Evolutionary conservation across 129 eudicot species (phyloP), one percentile per base, ranked within the genome.

Genomic region (Saposhnikovia divaricata): DNA sequence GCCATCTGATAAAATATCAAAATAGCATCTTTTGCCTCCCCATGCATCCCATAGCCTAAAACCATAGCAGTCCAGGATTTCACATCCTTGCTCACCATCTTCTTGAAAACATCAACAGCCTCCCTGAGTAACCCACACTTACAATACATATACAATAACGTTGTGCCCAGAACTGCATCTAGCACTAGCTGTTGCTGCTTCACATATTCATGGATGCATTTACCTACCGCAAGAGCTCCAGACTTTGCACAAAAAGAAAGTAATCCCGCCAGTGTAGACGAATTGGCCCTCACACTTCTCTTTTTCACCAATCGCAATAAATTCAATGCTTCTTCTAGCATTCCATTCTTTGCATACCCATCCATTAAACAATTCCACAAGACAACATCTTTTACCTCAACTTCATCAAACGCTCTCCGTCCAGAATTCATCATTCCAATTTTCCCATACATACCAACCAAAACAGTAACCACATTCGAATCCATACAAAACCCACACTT

Each of bases 51-150:
- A 68, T 74, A 84, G 48, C 86, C 93, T 27, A 82, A 83, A 25
- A 89, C 87, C 82, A 89, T 80, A 1, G 89, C 86, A 0, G 93
- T 85, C 93, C 93, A 89, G 25, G 83, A 81, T 55, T 81, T 87
- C 77, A 89, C 83, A 68, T 89, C 89, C 74, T 80, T 84, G 15
- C 42, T 55, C 34, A 82, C 82, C 85, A 84, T 82, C 28, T 81
- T 77, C 18, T 87, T 76, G 39, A 89, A 89, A 78, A 85, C 91
- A 13, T 76, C 78, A 53, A 82, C 45, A 13, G 91, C 88, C 40
- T 81, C 84, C 27, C 51, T 69, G 14, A 89, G 84, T 14, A 84
- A 75, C 74, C 91, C 91, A 18, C 91, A 85, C 59, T 87, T 89
- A 37, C 89, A 85, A 61, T 89, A 87, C 85, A 87, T 87, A 48